Percentiles rank a stretch among this genome's conserved stretches.
These are phyloP conservation scores for Candida neerlandica DNA, from an alignment of 1,139 yeast species.

Conservation along the genomic window DNA sequence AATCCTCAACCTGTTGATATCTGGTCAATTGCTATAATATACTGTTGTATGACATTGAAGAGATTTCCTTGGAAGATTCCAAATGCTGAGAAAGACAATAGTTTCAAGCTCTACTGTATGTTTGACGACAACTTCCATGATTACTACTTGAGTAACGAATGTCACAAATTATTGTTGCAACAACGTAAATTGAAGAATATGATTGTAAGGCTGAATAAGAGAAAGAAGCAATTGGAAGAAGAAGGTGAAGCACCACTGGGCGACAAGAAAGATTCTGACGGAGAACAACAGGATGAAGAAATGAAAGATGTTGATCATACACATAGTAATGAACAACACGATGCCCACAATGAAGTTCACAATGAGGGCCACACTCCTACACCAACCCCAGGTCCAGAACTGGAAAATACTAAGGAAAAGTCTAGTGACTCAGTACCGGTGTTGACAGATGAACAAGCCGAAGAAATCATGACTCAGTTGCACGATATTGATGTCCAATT, in stretches of 20 bases:
- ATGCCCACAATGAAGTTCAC: slow-evolving; percentile 2
- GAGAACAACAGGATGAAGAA: not conserved
- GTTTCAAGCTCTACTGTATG: slow-evolving; percentile 67
- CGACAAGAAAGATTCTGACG: slow-evolving; percentile 3
- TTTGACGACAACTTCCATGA: slow-evolving; percentile 55
- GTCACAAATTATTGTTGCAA: slow-evolving; percentile 48
- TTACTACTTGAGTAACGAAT: slow-evolving; percentile 52
- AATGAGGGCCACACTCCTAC: slow-evolving; percentile 9
- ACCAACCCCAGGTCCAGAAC: not conserved
- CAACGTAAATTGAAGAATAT: slow-evolving; percentile 49
- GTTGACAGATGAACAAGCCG: slow-evolving; percentile 36
- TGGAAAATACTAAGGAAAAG: slow-evolving; percentile 11
- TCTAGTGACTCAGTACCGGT: slow-evolving; percentile 26
- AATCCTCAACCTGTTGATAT: slow-evolving; percentile 94
- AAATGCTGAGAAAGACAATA: slow-evolving; percentile 73
- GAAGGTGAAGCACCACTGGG: slow-evolving; percentile 8
- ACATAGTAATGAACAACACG: slow-evolving; percentile 7
- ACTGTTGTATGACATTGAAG: slow-evolving; percentile 92
- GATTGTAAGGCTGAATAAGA: slow-evolving; percentile 47
- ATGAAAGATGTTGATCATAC: slow-evolving; percentile 3
- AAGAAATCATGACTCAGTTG: slow-evolving; percentile 35
- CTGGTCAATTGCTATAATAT: slow-evolving; percentile 95
- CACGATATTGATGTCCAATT: slow-evolving; percentile 40
- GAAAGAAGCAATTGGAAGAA: slow-evolving; percentile 30
- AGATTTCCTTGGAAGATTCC: slow-evolving; percentile 99